These are phyloP conservation scores for Colletotrichum endophyticum DNA, from an alignment of 2,329 filamentous ascomycete species.

Conservation along the genomic window DNA sequence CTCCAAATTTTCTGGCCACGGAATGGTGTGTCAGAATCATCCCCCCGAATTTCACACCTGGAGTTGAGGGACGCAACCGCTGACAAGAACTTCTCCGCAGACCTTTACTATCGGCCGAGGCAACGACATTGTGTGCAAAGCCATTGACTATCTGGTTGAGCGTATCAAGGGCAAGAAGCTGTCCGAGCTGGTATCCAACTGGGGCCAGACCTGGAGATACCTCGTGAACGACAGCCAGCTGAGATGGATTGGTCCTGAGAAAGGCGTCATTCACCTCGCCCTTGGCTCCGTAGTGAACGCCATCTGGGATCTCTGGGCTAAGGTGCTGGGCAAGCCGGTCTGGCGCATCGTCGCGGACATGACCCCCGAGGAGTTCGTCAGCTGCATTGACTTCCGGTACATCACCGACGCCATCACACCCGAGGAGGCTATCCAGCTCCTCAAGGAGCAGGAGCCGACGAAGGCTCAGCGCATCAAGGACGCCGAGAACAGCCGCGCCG, in stretches of 20 bases:
- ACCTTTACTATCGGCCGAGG: constrained; percentile 87
- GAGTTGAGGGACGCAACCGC: background rate
- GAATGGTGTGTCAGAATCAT: constrained; percentile 67
- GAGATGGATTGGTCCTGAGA: constrained; percentile 93
- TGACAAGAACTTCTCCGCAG: constrained; percentile 31
- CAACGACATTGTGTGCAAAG: constrained; percentile 89
- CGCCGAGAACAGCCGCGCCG: constrained; percentile 74
- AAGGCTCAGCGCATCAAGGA: constrained; percentile 77
- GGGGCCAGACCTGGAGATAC: constrained; percentile 89
- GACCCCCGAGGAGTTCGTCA: constrained; percentile 84
- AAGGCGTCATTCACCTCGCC: constrained; percentile 91
- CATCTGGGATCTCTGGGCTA: constrained; percentile 95
- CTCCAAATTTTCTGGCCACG: constrained; percentile 72
- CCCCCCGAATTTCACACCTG: background rate
- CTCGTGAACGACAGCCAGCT: constrained; percentile 91
- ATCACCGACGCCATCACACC: constrained; percentile 93
- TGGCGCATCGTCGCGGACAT: constrained; percentile 92
- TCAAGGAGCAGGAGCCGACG: constrained; percentile 67
- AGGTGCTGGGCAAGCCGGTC: constrained; percentile 82
- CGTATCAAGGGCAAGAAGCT: constrained; percentile 79
- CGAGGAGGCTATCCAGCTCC: constrained; percentile 76
- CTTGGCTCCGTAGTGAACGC: constrained; percentile 90
- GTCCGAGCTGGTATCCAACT: constrained; percentile 77
- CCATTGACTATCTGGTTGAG: constrained; percentile 79
- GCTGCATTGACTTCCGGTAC: constrained; percentile 92